Evolutionary conservation across 2,329 filamentous ascomycete species (phyloP), one percentile per base, ranked within the genome.

Genomic region (Apiospora kogelbergensis): DNA sequence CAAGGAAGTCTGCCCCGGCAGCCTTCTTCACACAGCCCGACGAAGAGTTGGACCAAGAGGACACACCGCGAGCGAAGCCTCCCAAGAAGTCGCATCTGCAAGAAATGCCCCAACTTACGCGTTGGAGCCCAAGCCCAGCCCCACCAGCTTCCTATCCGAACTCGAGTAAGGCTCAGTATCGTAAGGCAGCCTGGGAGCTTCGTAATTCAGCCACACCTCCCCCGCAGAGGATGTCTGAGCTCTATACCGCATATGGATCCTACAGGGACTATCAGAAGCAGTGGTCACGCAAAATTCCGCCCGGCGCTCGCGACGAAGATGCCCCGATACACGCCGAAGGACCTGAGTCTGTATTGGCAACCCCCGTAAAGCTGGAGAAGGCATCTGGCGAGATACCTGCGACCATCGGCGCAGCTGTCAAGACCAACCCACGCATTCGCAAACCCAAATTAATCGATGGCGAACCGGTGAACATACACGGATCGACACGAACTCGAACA

Each of bases 381-480:
- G 63, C 70, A 11, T 67, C 68, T 13, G 30, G 20, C 10, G 20
- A 37, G 9, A 22, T 26, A 2, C 30, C 53, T 2, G 82, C 76
- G 69, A 86, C 86, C 3, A 88, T 88, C n/a, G 76, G 84, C 4
- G 80, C 82, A 10, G 83, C 84, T 1, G 85, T 88, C 69, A 88
- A 88, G 74, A 78, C 79, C 11, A 82, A 84, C 46, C 81, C 81
- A 6, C 81, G 84, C 26, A 78, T 81, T 46, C 80, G 85, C 69
- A 86, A 84, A 74, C 81, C 81, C 17, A 86, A 85, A 60, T 64
- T 41, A 17, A 69, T 42, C 24, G 40, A 57, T 41, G 68, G 44
- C 57, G 68, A 45, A 44, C 41, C 65, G n/a, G 37, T 65, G 30
- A 67, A 45, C 17, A 63, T 33, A 24, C 42, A 5, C 22, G 22